Evolutionary conservation across 331 rosid genomes (phyloP).

Genomic region (Quercus phellos): DNA sequence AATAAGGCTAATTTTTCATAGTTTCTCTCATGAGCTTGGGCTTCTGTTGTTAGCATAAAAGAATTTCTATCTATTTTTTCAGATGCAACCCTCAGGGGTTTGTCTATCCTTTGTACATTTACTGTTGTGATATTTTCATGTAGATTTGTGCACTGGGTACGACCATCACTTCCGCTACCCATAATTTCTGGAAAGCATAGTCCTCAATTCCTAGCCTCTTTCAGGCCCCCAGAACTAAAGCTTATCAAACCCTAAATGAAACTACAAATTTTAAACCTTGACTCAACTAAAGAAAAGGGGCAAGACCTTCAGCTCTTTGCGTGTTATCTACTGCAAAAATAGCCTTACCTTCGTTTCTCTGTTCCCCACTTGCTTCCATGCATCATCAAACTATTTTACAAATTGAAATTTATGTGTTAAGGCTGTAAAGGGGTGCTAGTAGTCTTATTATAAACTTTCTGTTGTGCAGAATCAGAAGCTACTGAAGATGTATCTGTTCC

Average conservation of each 20-base stretch:
- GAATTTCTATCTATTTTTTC: background rate
- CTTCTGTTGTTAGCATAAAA: background rate
- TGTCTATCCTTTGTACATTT: too few species aligned
- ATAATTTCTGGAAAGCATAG: too few species aligned
- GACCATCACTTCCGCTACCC: too few species aligned
- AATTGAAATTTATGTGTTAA: background rate
- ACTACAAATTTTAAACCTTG: too few species aligned
- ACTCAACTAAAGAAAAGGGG: too few species aligned
- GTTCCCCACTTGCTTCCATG: background rate
- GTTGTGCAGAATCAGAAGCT: conserved; percentile 46
- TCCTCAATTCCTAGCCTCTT: too few species aligned
- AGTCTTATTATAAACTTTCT: background rate
- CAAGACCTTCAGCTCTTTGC: too few species aligned
- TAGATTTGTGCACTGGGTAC: too few species aligned
- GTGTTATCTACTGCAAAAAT: background rate
- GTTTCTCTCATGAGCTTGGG: background rate
- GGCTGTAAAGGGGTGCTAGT: background rate
- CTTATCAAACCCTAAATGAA: too few species aligned
- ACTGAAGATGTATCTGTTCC: conserved; percentile 56
- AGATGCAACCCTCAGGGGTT: too few species aligned
- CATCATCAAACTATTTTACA: background rate
- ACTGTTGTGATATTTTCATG: too few species aligned
- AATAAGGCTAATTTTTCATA: background rate
- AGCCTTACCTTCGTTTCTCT: background rate
- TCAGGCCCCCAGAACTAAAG: too few species aligned